Evolutionary conservation across 257 asterid genomes (phyloP).

Genomic region (Solanum ahanhuiri): DNA sequence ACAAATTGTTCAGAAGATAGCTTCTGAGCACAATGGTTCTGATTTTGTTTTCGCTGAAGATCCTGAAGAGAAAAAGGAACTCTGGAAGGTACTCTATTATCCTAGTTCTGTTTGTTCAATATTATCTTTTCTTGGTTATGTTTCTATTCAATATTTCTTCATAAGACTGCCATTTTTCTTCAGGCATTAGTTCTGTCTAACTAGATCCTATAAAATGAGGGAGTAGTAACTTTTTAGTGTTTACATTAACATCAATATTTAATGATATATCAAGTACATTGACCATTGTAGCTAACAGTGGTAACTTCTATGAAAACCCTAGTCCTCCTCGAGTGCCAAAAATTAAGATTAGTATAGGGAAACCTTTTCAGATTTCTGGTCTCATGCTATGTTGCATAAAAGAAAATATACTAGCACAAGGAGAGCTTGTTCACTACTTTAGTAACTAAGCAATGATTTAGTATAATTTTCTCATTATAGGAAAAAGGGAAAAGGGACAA

Average conservation of each 20-base stretch:
- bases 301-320: not conserved
- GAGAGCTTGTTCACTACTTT: not conserved
- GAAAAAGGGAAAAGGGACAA: not conserved
- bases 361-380: not conserved
- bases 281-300: not conserved
- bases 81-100: conserved; percentile 62
- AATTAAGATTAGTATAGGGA: not conserved
- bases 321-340: not conserved
- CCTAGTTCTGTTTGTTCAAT: not conserved
- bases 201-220: not conserved
- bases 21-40: conserved; percentile 73
- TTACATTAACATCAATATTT: not conserved
- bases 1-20: conserved; percentile 85
- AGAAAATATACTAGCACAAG: not conserved
- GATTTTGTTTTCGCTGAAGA: conserved; percentile 87
- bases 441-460: not conserved
- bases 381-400: not conserved
- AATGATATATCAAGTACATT: not conserved
- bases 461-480: not conserved
- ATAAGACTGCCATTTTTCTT: not conserved
- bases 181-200: not conserved
- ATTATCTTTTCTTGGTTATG: not conserved
- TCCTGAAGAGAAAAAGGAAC: conserved; percentile 83
- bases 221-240: not conserved
- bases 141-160: not conserved